Base-by-base conservation (phyloP, 1,284 basidiomycete species). In the Mixia osmundae region DNA sequence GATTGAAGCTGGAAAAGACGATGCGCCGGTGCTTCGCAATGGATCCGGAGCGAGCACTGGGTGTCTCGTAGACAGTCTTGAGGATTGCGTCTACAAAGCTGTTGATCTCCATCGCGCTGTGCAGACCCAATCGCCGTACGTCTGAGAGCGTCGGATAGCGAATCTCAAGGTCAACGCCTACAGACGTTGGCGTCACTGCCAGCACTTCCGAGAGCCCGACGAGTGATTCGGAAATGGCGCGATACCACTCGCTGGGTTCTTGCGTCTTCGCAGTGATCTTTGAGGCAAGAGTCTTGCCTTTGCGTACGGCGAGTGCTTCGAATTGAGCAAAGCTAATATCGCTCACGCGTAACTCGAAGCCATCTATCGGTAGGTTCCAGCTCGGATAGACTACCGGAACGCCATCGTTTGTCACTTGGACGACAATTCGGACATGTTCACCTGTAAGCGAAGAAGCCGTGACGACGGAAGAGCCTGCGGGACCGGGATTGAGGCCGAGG, bases 391-490 rank as follows among this genome's bases (percentile, higher is more conserved):
- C 66, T 22, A 97, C 79, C 0, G 91, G 79, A 15, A 80, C 69
- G 20, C 75, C 60, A 55, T 97, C 89, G 42, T 72, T 69, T 3
- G 89, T 95, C 37, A 95, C 77, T 58, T 97, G 91, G 5, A 97
- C 71, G 15, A 73, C 67, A 27, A 79, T 62, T 47, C 79, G 74
- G 25, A 91, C 61, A 56, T 89, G 91, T 47, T 72, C 72, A 25
- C 87, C 89, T 14, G 71, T 71, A 10, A 95, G 64, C 4, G 82
- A 89, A 3, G 82, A 83, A 26, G 82, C 68, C 0, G 77, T 82
- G 37, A 76, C 61, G 19, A 70, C 65, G 11, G 54, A 53, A n/a
- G n/a, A n/a, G n/a, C n/a, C n/a, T n/a, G 24, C 24, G n/a, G n/a
- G 7, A 10, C 14, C 18, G n/a, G 8, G 8, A 30, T 10, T 30